Percentiles rank a stretch among this genome's conserved stretches.
These are phyloP conservation scores for Aspergillus pseudoviridinutans DNA, from an alignment of 2,329 filamentous ascomycete species.

Conservation along the genomic window DNA sequence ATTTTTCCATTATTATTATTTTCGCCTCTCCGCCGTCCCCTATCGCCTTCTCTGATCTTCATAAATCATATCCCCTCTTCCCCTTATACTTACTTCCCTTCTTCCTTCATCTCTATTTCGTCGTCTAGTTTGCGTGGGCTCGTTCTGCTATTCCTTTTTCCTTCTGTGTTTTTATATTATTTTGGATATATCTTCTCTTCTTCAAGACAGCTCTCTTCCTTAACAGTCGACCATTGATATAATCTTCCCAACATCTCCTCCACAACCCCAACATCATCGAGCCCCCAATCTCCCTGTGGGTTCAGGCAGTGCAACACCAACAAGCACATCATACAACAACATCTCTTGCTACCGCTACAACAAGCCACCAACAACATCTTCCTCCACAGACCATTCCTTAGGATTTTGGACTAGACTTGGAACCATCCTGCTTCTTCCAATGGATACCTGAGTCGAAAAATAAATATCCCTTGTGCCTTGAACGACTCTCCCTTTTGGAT, in stretches of 20 bases:
- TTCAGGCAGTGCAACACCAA: not conserved
- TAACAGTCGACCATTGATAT: constrained; percentile 5
- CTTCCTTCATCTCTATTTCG: not conserved
- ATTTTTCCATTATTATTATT: not conserved
- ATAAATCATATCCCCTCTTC: not conserved
- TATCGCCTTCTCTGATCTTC: not conserved
- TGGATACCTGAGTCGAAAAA: constrained; percentile 17
- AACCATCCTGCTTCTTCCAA: constrained; percentile 14
- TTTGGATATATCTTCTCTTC: constrained; percentile 16
- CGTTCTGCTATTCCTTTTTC: constrained; percentile 6
- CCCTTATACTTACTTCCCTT: not conserved
- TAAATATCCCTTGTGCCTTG: constrained; percentile 11
- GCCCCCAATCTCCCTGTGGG: not conserved
- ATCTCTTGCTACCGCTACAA: not conserved
- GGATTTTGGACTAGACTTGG: constrained; percentile 9
- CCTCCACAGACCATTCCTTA: constrained; percentile 9
- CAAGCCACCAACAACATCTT: not conserved
- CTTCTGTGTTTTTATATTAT: constrained; percentile 6
- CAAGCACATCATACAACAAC: not conserved
- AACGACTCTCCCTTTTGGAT: constrained; percentile 3
- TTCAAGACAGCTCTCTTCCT: constrained; percentile 7
- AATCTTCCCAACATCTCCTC: constrained; percentile 9
- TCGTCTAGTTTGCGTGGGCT: not conserved
- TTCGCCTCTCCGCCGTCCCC: not conserved
- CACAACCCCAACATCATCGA: not conserved